phyloP scores from a whole-genome alignment of 148 eudicot species.

The Silene conica region DNA sequence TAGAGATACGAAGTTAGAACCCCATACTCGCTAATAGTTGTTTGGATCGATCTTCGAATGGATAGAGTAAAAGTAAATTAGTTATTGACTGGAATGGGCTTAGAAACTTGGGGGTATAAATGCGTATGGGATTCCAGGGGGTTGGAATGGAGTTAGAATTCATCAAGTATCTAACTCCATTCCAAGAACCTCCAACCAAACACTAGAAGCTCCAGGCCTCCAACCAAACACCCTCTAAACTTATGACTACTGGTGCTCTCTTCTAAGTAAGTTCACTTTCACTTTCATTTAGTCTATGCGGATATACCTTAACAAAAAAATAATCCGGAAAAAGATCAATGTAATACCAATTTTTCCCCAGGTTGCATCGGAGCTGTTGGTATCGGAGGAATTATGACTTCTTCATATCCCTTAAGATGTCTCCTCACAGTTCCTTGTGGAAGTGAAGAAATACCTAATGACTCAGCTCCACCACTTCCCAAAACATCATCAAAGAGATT shows the following conservation, averaged over 20 bases:
- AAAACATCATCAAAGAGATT: slow-evolving; percentile 74
- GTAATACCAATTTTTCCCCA: slow-evolving; percentile 83
- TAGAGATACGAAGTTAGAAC: too few relatives aligned
- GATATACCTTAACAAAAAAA: neutral
- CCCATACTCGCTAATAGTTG: too few relatives aligned
- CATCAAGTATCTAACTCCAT: too few relatives aligned
- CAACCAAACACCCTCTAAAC: neutral
- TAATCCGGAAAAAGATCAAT: neutral
- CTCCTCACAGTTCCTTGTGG: slow-evolving; percentile 94
- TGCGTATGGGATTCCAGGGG: too few relatives aligned
- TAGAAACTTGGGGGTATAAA: too few relatives aligned
- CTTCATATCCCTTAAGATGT: slow-evolving; percentile 93
- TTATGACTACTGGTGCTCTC: neutral
- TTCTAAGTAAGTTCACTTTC: neutral
- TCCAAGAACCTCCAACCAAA: too few relatives aligned
- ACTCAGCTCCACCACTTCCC: slow-evolving; percentile 66
- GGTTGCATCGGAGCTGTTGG: slow-evolving; percentile 91
- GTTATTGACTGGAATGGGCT: too few relatives aligned
- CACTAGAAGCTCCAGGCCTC: too few relatives aligned
- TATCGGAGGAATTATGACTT: slow-evolving; percentile 84
- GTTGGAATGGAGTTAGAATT: too few relatives aligned
- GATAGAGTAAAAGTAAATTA: too few relatives aligned
- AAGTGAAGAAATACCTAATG: slow-evolving; percentile 62
- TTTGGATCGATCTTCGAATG: too few relatives aligned
- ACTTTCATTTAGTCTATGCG: neutral